These are phyloP conservation scores for Alternaria ventricosa DNA, from an alignment of 2,329 filamentous ascomycete species.

Conservation along the genomic window DNA sequence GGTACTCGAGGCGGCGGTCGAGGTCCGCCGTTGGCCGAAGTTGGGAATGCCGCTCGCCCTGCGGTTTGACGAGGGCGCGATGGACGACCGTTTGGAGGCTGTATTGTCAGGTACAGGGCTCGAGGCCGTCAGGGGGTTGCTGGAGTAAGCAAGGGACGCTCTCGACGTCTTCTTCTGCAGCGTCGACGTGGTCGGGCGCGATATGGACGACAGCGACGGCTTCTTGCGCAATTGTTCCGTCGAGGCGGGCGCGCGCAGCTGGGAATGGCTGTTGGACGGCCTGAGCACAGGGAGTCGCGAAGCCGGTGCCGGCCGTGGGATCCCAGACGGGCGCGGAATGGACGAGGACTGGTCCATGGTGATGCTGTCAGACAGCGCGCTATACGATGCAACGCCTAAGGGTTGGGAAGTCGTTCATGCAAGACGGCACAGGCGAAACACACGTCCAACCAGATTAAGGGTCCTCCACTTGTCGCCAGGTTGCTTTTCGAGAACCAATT, in stretches of 20 bases:
- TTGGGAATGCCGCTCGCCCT: conserved; percentile 30
- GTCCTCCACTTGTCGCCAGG: conserved; percentile 5
- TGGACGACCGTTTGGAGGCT: conserved; percentile 30
- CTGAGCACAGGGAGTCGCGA: conserved; percentile 61
- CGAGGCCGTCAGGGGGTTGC: conserved; percentile 17
- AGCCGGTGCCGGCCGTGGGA: conserved; percentile 56
- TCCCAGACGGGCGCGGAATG: conserved; percentile 40
- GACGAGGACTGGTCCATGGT: conserved; percentile 44
- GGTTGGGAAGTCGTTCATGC: conserved; percentile 10
- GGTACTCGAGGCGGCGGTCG: conserved; percentile 5
- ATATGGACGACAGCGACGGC: conserved; percentile 37
- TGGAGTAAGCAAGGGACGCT: conserved; percentile 35
- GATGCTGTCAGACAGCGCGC: conserved; percentile 31
- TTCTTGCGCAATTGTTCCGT: conserved; percentile 52
- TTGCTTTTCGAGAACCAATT: conserved; percentile 10
- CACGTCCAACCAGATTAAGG: conserved; percentile 16
- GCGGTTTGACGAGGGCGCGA: conserved; percentile 24
- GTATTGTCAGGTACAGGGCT: conserved; percentile 16
- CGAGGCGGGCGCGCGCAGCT: conserved; percentile 53
- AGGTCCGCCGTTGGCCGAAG: conserved; percentile 21
- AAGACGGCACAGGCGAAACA: conserved; percentile 3
- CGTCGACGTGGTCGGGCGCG: conserved; percentile 17
- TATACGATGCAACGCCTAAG: conserved; percentile 6
- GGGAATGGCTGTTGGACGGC: conserved; percentile 46
- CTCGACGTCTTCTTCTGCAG: conserved; percentile 44